Evolutionary conservation across 1,284 basidiomycete genomes (phyloP).

Genomic region (Fomitopsis betulina): DNA sequence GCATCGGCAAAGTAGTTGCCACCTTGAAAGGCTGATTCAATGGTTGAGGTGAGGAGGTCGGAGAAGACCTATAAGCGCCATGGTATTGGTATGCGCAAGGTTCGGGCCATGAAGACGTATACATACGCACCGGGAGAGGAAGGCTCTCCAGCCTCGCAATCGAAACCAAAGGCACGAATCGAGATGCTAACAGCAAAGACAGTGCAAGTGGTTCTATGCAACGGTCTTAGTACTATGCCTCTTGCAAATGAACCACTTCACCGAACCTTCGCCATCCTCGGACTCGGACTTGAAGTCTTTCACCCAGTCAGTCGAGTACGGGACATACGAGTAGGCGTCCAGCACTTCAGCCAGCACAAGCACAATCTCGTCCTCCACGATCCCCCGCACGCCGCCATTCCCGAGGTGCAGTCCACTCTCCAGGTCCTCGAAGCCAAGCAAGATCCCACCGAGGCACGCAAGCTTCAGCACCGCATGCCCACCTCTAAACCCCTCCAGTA

Average conservation of each 20-base stretch:
- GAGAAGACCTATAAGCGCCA: slow-evolving; percentile 25
- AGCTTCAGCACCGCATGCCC: slow-evolving; percentile 56
- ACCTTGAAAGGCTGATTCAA: slow-evolving; percentile 46
- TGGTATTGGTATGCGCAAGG: background rate
- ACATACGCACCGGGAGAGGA: slow-evolving; percentile 41
- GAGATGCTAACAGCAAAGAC: slow-evolving; percentile 48
- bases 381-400: slow-evolving; percentile 23
- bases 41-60: slow-evolving; percentile 41
- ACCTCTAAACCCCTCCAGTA: slow-evolving; percentile 59
- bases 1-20: slow-evolving; percentile 38
- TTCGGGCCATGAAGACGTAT: too few species aligned
- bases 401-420: slow-evolving; percentile 25
- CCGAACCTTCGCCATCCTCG: slow-evolving; percentile 28
- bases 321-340: slow-evolving; percentile 44
- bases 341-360: slow-evolving; percentile 68
- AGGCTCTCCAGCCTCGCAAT: slow-evolving; percentile 51
- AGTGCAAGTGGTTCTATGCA: slow-evolving; percentile 28
- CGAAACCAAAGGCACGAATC: slow-evolving; percentile 50
- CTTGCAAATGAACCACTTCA: background rate
- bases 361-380: slow-evolving; percentile 59
- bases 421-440: slow-evolving; percentile 59
- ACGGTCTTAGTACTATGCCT: background rate
- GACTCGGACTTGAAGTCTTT: slow-evolving; percentile 54
- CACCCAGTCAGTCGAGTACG: slow-evolving; percentile 49
- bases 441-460: slow-evolving; percentile 56